These are phyloP conservation scores for Mortierella antarctica DNA, from an alignment of 192 early-diverging fungal genomes.

Conservation along the genomic window DNA sequence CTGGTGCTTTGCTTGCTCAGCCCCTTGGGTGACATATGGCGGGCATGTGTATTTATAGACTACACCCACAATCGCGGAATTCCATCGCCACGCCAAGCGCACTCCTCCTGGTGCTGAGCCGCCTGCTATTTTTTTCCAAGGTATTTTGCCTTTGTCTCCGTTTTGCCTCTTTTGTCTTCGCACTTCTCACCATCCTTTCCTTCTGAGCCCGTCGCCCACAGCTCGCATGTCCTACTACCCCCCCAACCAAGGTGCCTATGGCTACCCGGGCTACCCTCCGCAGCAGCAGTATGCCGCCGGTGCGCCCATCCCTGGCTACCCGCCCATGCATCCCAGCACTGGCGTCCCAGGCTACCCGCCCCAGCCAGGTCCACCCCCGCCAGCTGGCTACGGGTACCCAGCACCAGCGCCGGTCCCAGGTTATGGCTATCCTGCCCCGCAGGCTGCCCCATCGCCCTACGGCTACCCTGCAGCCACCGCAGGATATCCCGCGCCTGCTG, in stretches of 20 bases:
- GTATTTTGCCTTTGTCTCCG: not conserved
- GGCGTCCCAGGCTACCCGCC: conserved; percentile 24
- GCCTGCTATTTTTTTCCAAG: no score
- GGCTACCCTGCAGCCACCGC: conserved; percentile 17
- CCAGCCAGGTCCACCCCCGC: conserved; percentile 4
- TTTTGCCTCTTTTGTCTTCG: not conserved
- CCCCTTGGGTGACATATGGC: no score
- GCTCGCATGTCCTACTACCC: conserved; percentile 38
- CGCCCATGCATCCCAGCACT: not conserved
- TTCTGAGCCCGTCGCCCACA: not conserved
- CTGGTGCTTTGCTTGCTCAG: no score
- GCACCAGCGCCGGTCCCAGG: not conserved
- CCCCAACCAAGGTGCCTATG: conserved; percentile 24
- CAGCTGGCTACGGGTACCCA: not conserved
- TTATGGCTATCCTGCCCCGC: conserved; percentile 21
- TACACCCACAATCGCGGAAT: no score
- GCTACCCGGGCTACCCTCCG: conserved; percentile 34
- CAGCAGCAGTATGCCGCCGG: conserved; percentile 44
- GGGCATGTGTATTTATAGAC: no score
- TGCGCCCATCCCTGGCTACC: conserved; percentile 14
- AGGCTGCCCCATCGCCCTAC: not conserved
- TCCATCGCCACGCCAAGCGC: no score
- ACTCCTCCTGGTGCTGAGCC: not conserved
- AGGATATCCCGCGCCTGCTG: conserved; percentile 1
- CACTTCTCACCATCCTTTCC: not conserved